Evolutionary conservation across 1,284 basidiomycete genomes (phyloP), one percentile per base, ranked within the genome.

Genomic region (Amylostereum areolatum): DNA sequence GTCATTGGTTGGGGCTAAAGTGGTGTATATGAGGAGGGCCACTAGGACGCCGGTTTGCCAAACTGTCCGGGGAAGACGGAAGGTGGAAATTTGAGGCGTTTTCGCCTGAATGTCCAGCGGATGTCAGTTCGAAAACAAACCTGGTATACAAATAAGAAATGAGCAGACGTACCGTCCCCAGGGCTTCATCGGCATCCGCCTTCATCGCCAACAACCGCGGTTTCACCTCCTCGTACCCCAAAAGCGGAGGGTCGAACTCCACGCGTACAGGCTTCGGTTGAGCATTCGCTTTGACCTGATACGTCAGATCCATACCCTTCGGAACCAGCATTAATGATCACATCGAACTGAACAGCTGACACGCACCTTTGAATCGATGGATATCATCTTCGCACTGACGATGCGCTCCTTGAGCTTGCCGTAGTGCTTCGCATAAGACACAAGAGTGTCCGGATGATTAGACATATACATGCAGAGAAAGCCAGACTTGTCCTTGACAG

Each of bases 401-500:
- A 61, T 53, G 30, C 66, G 66, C 34, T 78, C 75, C 31, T 69
- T 59, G 10, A 88, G 73, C 55, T 84, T 80, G 8, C 85, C 88
- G 62, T 74, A 86, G 72, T 84, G 78, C 55, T 81, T 85, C 37
- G 83, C 85, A 57, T 87, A 89, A 6, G 83, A 84, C 34, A 89
- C 84, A 53, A 90, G 71, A 1, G 87, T 89, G 61, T 90, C 87
- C 1, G 85, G 84, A 60, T 90, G 87, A 52, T 71, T 80, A 33
- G 78, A 83, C 88, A 91, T 91, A 70, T 91, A 91, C 78, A 81
- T 85, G 65, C 79, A 80, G 36, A 91, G 73, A 60, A 89, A 91
- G 1, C 70, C 71, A 29, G 86, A 88, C 57, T 85, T 87, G 25
- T 80, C 79, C 27, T 83, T 83, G 2, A 90, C 85, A 7, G 85